Percentiles rank a stretch among this genome's conserved stretches.
Evolutionary conservation across 805 yeast species (phyloP).

Genomic region (Metschnikowia noctiluminum): DNA sequence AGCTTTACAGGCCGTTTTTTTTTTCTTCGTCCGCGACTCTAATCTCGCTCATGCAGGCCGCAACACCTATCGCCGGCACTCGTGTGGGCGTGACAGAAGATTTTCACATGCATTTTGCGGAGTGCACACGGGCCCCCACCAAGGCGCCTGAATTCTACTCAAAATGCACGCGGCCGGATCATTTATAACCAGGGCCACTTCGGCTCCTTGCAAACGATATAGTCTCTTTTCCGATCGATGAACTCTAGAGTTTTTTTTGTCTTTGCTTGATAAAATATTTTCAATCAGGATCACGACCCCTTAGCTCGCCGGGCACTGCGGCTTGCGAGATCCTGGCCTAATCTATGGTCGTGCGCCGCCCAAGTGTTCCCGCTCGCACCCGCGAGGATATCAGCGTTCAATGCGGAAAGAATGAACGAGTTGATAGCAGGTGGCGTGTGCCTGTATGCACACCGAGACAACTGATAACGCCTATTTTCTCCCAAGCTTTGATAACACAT

Average conservation of each 20-base stretch:
- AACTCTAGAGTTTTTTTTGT: too few species aligned
- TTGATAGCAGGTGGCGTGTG: neutral
- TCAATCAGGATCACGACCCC: too few species aligned
- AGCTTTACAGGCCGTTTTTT: neutral
- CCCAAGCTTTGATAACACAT: neutral
- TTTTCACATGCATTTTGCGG: too few species aligned
- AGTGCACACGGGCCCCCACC: too few species aligned
- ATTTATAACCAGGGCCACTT: too few species aligned
- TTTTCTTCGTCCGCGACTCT: neutral
- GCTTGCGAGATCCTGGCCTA: too few species aligned
- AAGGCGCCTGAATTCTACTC: too few species aligned
- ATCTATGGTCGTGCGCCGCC: neutral
- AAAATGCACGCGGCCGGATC: too few species aligned
- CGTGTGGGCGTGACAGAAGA: neutral
- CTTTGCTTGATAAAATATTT: too few species aligned
- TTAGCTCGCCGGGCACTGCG: too few species aligned
- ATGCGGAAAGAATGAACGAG: constrained; percentile 2
- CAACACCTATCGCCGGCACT: neutral
- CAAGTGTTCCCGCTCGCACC: neutral
- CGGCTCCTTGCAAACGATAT: too few species aligned
- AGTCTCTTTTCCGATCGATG: too few species aligned
- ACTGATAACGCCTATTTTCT: neutral
- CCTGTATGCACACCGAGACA: neutral
- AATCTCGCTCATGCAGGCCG: neutral
- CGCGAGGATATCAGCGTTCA: constrained; percentile 1